These are phyloP conservation scores for Dendrostoma leiphaemia DNA, from an alignment of 2,329 filamentous ascomycete genomes.

Conservation along the genomic window DNA sequence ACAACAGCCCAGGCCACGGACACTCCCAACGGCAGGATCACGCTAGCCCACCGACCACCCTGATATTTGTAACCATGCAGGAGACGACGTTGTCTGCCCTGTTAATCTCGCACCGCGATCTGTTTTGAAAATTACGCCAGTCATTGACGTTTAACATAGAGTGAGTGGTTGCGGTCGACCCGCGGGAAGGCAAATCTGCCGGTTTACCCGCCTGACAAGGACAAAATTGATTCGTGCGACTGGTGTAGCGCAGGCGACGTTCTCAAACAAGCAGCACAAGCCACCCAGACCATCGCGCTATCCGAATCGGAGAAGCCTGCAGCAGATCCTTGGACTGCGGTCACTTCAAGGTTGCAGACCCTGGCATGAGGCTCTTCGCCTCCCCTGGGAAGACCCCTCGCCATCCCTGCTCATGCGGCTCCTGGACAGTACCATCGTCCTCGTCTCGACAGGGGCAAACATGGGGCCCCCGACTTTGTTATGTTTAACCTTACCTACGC, in stretches of 20 bases:
- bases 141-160: neutral
- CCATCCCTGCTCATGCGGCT: conserved; percentile 18
- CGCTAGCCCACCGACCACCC: neutral
- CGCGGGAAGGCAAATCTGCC: neutral
- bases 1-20: neutral
- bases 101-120: neutral
- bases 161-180: neutral
- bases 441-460: conserved; percentile 1
- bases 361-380: conserved; percentile 17
- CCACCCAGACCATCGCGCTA: neutral
- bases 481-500: conserved; percentile 11
- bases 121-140: neutral
- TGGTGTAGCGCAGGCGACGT: neutral
- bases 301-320: conserved; percentile 5
- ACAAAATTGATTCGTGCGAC: neutral
- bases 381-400: conserved; percentile 1
- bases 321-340: conserved; percentile 1
- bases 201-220: neutral
- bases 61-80: neutral
- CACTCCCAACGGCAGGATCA: neutral
- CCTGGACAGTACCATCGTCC: conserved; percentile 11
- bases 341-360: conserved; percentile 11
- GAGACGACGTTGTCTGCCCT: neutral
- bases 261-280: conserved; percentile 15
- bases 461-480: conserved; percentile 3